Percentiles rank a stretch among this genome's conserved stretches.
Evolutionary conservation across 257 asterid genomes (phyloP).

Genomic region (Mentha longifolia): DNA sequence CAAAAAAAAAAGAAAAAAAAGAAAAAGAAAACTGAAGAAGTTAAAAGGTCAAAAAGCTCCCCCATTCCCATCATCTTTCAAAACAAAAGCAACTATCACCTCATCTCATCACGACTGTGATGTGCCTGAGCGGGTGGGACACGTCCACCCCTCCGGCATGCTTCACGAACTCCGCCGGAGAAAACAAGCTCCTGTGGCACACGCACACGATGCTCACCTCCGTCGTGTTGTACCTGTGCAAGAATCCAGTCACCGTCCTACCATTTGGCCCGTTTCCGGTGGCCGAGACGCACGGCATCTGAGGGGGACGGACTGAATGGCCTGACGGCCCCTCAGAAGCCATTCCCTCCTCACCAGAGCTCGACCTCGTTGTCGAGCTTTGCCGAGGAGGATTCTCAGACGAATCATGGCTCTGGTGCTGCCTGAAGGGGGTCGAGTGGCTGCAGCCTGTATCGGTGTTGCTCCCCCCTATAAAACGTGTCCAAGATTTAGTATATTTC

Average conservation of each 20-base stretch:
- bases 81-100: too few species aligned
- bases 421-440: constrained; percentile 34
- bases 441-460: constrained; percentile 47
- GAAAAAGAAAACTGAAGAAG: too few species aligned
- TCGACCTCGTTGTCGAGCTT: background rate
- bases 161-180: constrained; percentile 76
- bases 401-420: background rate
- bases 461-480: constrained; percentile 50
- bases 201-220: constrained; percentile 67
- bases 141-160: constrained; percentile 70
- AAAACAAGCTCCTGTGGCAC: constrained; percentile 65
- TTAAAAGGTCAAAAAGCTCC: too few species aligned
- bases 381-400: background rate
- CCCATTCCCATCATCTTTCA: too few species aligned
- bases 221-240: constrained; percentile 49
- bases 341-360: background rate
- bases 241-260: constrained; percentile 58
- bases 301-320: constrained; percentile 15
- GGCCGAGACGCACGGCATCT: constrained; percentile 66
- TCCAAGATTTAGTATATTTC: too few species aligned
- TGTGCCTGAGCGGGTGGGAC: constrained; percentile 62
- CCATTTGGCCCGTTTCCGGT: constrained; percentile 79
- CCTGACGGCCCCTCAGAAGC: background rate
- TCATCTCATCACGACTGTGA: constrained; percentile 38
- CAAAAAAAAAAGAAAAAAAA: too few species aligned